Evolutionary conservation across 306 rosid species (phyloP), one percentile per base, ranked within the genome.

Genomic region (Spatholobus suberectus): DNA sequence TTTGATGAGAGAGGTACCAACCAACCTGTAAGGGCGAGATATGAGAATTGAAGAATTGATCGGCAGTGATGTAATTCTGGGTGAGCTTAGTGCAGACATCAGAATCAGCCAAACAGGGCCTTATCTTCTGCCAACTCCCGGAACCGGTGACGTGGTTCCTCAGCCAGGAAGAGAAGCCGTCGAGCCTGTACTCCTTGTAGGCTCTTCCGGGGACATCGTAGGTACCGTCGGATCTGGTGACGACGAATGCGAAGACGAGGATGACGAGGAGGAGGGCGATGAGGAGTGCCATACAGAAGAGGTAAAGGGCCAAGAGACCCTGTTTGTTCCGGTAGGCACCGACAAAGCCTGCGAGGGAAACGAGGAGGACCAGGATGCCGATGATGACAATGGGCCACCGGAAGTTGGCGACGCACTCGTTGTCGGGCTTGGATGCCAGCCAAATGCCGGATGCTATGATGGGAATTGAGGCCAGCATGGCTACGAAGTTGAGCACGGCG

Each of bases 11-110:
- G n/a, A n/a, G n/a, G n/a, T n/a, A n/a, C n/a, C n/a, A n/a, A n/a
- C n/a, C n/a, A n/a, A n/a, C 99, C 97, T 96, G 96, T 24, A 92
- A 90, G 29, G 99, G 98, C 49, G 98, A 87, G 75, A 93, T 83
- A 15, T 73, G 91, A 74, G 97, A 92, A 32, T 23, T 44, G 84
- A 90, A 89, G 69, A 93, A 96, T 54, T 92, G 96, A 47, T 93
- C 89, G 5, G 93, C 83, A 1, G 91, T 58, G 73, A 88, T 23
- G 51, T 88, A 93, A 71, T 90, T 68, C 77, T 82, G 87, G 3
- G 79, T 74, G 27, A 96, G 92, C 47, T 80, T 78, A 8, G 63
- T 8, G 67, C 99, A 96, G 6, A 87, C 82, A 76, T 90, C 79
- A 46, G 98, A 96, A 8, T 75, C 93, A 67, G 96, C 90, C 91